A percentile compares a stretch with the other conserved stretches of the same genome.
These are phyloP conservation scores for Cyclostephanos invisitatus DNA, from an alignment of 108 stramenopile genomes.

Conservation along the genomic window DNA sequence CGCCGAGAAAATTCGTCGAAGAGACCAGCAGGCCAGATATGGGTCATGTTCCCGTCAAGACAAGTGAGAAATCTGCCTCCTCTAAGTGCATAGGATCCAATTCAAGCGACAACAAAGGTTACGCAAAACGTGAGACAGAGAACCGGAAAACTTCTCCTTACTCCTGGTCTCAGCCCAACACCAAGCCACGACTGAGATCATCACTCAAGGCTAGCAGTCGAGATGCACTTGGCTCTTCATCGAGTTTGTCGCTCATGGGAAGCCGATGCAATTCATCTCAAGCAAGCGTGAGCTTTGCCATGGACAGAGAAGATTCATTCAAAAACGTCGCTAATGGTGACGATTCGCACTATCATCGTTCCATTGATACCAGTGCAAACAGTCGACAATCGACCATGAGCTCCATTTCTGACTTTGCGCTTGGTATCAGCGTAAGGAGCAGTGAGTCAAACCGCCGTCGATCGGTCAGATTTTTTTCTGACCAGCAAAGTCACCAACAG, in stretches of 20 bases:
- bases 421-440: neutral
- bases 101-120: neutral
- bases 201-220: neutral
- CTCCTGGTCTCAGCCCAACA: neutral
- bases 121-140: neutral
- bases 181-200: neutral
- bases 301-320: neutral
- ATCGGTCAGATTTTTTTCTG: neutral
- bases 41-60: neutral
- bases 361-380: neutral
- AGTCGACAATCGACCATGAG: neutral
- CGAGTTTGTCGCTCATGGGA: neutral
- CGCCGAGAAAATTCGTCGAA: neutral
- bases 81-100: neutral
- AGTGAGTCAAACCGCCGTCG: conserved; percentile 1
- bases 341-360: neutral
- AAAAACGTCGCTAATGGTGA: neutral
- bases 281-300: neutral
- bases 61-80: neutral
- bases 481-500: neutral
- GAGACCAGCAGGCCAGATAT: neutral
- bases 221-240: neutral
- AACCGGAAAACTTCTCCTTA: neutral
- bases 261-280: neutral
- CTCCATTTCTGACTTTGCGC: neutral